Conservation (phyloP, 2,329 filamentous ascomycete species). For the Lasiodiplodia sp. region DNA sequence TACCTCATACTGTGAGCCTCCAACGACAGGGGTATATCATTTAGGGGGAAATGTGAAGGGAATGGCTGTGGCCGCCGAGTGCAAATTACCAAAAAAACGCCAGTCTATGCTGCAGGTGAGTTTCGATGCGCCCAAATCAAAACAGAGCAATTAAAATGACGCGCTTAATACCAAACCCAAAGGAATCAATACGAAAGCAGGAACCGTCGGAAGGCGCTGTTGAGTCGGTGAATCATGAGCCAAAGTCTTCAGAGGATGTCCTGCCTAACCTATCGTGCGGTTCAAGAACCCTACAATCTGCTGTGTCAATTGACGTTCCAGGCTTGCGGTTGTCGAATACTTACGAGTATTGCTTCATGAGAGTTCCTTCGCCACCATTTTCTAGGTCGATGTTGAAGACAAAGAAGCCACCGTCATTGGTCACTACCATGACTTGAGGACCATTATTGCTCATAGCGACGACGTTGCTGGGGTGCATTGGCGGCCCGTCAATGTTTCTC, state of each 20-base stretch:
- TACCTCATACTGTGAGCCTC: constrained; percentile 8
- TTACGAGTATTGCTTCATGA: constrained; percentile 93
- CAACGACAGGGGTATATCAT: constrained; percentile 24
- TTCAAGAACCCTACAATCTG: constrained; percentile 30
- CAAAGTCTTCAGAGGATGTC: constrained; percentile 28
- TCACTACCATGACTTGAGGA: constrained; percentile 97
- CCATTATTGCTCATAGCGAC: constrained; percentile 96
- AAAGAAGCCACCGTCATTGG: constrained; percentile 92
- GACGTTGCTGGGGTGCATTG: constrained; percentile 60
- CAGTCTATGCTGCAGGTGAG: constrained; percentile 23
- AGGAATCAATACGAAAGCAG: background rate
- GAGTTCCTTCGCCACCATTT: constrained; percentile 87
- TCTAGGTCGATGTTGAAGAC: constrained; percentile 96
- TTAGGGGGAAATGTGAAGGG: background rate
- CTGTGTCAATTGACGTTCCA: constrained; percentile 6
- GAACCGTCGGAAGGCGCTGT: constrained; percentile 4
- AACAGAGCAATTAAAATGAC: constrained; percentile 1
- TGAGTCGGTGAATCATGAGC: constrained; percentile 19
- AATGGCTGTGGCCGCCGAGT: constrained; percentile 21
- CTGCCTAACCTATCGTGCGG: constrained; percentile 30
- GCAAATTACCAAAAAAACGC: constrained; percentile 13
- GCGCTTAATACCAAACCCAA: constrained; percentile 4
- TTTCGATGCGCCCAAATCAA: constrained; percentile 16
- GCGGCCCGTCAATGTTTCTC: constrained; percentile 37
- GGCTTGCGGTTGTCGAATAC: constrained; percentile 47